Percentiles rank a stretch among this genome's conserved stretches.
Conservation (phyloP, 805 yeast genomes). For the Komagataella mondaviorum region DNA sequence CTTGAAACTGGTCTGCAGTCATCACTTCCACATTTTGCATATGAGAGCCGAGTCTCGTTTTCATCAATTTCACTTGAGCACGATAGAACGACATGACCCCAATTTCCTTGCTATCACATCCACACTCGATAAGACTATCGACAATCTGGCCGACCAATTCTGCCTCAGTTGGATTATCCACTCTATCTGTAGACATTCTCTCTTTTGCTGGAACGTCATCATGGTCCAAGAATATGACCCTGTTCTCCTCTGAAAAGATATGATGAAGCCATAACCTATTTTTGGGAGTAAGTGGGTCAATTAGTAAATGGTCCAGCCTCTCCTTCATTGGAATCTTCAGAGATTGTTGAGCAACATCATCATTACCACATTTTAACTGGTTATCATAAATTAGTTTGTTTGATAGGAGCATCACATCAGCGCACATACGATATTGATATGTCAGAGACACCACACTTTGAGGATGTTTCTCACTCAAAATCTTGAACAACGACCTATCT, state of each 20-base stretch:
- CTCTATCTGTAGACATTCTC: conserved; percentile 42
- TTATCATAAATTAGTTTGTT: conserved; percentile 71
- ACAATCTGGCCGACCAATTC: conserved; percentile 49
- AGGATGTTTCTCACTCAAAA: conserved; percentile 62
- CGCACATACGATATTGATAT: conserved; percentile 86
- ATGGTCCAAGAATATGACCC: conserved; percentile 72
- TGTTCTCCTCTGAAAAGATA: conserved; percentile 37
- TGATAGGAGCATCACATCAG: conserved; percentile 74
- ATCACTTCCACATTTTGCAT: conserved; percentile 51
- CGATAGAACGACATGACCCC: conserved; percentile 88
- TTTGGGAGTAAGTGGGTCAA: conserved; percentile 1
- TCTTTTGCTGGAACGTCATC: conserved; percentile 55
- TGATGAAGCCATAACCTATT: conserved; percentile 37
- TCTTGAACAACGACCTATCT: conserved; percentile 64
- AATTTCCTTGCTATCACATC: conserved; percentile 43
- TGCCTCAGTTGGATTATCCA: conserved; percentile 67
- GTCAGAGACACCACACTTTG: conserved; percentile 62
- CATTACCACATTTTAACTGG: conserved; percentile 62
- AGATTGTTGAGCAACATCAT: conserved; percentile 42
- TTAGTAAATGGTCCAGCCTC: conserved; percentile 9
- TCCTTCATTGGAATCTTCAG: conserved; percentile 33
- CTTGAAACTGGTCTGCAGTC: conserved; percentile 95
- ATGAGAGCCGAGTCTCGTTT: conserved; percentile 13
- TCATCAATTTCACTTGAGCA: conserved; percentile 53
- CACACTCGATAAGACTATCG: conserved; percentile 40